Base-by-base conservation (phyloP, 192 early-diverging fungal species). In the Coemansia sp. region DNA sequence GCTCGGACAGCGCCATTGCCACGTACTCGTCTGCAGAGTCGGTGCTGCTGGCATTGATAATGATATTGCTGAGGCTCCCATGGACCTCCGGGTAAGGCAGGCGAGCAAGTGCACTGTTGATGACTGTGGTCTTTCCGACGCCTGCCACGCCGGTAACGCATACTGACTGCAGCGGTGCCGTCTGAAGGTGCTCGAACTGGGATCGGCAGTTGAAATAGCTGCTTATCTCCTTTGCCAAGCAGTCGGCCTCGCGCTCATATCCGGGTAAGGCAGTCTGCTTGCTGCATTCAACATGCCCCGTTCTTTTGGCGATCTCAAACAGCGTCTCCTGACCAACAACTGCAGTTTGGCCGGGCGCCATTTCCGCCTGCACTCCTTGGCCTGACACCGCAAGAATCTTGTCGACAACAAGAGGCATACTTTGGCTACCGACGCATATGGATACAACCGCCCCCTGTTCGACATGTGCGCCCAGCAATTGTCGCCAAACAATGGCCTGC, bases 21-120 rank as follows among this genome's bases (percentile, higher is more conserved):
- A 67, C 30, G 28, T 67, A 74, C 22, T 58, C 55, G 14, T 58
- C 55, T 9, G 55, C 45, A 22, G 53, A 48, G 26, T 73, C 70
- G 1, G 70, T 54, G 13, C 70, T 58, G 15, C 50, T 55, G 18
- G 58, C 63, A 26, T 18, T 55, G 46, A 48, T 37, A 13, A 66
- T 50, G 10, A 73, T 66, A 3, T 60, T 55, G 14, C 52, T 15
- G 6, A 73, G 26, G 50, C 53, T 43, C 19, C 63, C 55, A 10
- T 39, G 15, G 13, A 73, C 34, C 13, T 35, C 46, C 1, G 70
- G 58, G 14, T 55, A 61, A 0, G 24, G 14, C 37, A 53, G 46
- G n/a, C 51, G 14, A 10, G 25, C 28, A 4, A 74, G 35, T 2
- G 64, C 64, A 13, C 45, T 18, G 1, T 37, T 30, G n/a, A 74